A percentile compares a stretch with the other conserved stretches of the same genome.
phyloP scores from a whole-genome alignment of 192 early-diverging fungal species.

The Coemansia sp. region DNA sequence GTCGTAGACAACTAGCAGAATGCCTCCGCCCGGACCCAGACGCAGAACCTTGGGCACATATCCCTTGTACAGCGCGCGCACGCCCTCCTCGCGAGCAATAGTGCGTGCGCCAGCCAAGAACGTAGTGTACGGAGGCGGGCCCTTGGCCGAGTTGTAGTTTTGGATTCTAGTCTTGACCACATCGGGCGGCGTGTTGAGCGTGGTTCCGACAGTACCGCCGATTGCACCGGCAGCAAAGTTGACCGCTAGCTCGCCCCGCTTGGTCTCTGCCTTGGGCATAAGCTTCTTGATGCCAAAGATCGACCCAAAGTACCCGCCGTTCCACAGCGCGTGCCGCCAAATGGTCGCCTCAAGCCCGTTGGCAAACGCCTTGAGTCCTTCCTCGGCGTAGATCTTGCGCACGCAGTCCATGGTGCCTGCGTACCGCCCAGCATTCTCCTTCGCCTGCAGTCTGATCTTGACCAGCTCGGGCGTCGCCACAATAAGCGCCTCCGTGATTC shows the following conservation, averaged over 20 bases:
- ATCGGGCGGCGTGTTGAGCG: constrained; percentile 93
- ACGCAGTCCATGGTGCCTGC: constrained; percentile 77
- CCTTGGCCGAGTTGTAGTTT: constrained; percentile 68
- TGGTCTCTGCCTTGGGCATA: constrained; percentile 80
- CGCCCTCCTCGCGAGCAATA: constrained; percentile 86
- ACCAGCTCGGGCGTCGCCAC: constrained; percentile 92
- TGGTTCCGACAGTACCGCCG: constrained; percentile 91
- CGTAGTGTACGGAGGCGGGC: constrained; percentile 85
- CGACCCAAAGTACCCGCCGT: constrained; percentile 77
- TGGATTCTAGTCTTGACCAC: constrained; percentile 97
- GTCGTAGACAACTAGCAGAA: constrained; percentile 65
- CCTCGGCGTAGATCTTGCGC: constrained; percentile 73
- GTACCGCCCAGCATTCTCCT: constrained; percentile 82
- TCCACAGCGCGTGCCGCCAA: constrained; percentile 94
- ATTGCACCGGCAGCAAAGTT: constrained; percentile 91
- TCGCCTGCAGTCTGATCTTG: constrained; percentile 96
- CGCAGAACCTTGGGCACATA: constrained; percentile 93
- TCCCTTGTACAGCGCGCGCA: constrained; percentile 89
- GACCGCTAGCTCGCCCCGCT: constrained; percentile 71
- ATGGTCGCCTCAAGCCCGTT: constrained; percentile 92
- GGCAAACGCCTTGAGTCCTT: constrained; percentile 82
- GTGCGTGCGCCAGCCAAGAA: constrained; percentile 72
- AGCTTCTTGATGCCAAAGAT: constrained; percentile 69
- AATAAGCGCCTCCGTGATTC: constrained; percentile 86
- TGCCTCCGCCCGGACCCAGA: constrained; percentile 85